Conservation (phyloP, 495 filamentous ascomycete species). For the Neurospora hispaniola region DNA sequence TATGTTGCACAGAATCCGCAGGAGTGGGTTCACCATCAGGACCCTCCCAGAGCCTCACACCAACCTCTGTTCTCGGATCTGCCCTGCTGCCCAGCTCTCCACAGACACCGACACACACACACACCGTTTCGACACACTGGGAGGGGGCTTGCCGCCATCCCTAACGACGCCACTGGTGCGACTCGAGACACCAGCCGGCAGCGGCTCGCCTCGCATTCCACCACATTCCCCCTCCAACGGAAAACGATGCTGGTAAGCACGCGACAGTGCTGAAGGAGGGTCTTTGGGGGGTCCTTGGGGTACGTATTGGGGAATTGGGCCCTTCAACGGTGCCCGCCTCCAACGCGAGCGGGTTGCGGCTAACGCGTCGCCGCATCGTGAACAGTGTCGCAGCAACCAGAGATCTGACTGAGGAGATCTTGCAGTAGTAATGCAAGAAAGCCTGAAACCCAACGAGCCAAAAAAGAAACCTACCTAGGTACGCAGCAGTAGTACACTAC, state of each 20-base stretch:
- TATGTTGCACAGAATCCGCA: conserved; percentile 30
- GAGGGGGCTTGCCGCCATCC: conserved; percentile 19
- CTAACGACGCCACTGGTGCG: conserved; percentile 11
- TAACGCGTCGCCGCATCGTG: not conserved
- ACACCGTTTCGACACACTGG: conserved; percentile 13
- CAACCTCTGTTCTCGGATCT: conserved; percentile 16
- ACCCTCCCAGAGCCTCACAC: conserved; percentile 31
- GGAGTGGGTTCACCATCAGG: conserved; percentile 29
- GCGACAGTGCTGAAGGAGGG: not conserved
- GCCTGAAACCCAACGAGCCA: not conserved
- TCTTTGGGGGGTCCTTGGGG: not conserved
- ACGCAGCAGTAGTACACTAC: not conserved
- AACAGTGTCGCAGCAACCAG: not conserved
- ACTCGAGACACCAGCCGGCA: not conserved
- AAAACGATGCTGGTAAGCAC: not conserved
- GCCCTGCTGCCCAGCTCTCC: conserved; percentile 17
- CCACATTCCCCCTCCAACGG: not conserved
- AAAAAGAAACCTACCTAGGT: not conserved
- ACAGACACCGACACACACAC: conserved; percentile 15
- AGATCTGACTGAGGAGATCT: not conserved
- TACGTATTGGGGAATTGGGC: not conserved
- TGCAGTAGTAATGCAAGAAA: not conserved
- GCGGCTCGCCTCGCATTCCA: not conserved
- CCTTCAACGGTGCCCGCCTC: not conserved
- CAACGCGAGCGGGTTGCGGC: not conserved